Base-by-base conservation (phyloP, 1,284 basidiomycete genomes). In the Rhodotorula sp. region DNA sequence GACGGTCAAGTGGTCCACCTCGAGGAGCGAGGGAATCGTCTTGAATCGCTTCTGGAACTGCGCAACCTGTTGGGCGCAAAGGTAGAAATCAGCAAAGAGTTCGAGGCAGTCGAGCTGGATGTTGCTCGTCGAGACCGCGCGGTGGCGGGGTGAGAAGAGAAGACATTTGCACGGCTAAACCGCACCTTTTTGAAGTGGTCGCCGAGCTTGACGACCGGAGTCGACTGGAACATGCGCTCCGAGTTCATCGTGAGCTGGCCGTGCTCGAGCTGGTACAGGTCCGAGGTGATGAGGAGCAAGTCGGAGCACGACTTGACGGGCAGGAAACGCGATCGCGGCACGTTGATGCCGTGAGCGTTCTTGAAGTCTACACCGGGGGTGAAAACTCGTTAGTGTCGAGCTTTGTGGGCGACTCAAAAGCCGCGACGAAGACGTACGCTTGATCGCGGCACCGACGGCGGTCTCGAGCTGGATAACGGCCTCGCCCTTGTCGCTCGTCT, bases 31-130 rank as follows among this genome's bases (percentile, higher is more conserved):
- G 64, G 96, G 95, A 78, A 98, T 96, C 83, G 90, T 92, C 88
- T 95, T 97, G 90, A 96, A 96, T 62, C 93, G 87, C 84, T 94
- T 95, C 85, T 97, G 93, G 87, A 97, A 98, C 82, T 94, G 90
- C 79, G 92, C 90, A 68, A 72, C 70, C 62, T 63, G 34, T 43
- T 26, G 46, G 21, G 39, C 39, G 10, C 10, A 3, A 3, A 43
- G 8, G 2, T 43, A 8, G 39, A 43, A 7, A 43, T 43, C 39
- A 43, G 12, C 12, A 43, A 43, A 7, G 10, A 43, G 2, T 12
- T 43, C 10, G 39, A 43, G 39, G 39, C 39, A 43, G 1, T 12
- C 10, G 10, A 43, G 39, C 39, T 43, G 39, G 39, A 43, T 43
- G 39, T 10, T 12, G 39, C 39, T 3, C 1, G 39, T 14, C 39